These are phyloP conservation scores for Aquilaria yunnanensis DNA, from an alignment of 345 rosid species.

Conservation along the genomic window DNA sequence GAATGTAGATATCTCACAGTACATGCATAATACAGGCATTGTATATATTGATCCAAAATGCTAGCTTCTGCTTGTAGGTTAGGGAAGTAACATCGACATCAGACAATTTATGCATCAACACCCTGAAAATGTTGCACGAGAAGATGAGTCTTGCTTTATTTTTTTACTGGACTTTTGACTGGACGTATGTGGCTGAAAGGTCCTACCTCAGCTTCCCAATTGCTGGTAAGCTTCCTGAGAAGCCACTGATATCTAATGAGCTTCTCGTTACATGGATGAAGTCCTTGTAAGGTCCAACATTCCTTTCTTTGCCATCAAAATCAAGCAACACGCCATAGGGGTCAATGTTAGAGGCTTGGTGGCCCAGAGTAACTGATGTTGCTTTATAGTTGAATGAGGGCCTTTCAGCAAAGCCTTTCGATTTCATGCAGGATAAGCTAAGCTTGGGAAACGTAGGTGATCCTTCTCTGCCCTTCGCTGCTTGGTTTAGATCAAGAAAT, in stretches of 20 bases:
- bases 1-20: slow-evolving; percentile 37
- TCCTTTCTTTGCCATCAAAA: slow-evolving; percentile 41
- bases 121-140: slow-evolving; percentile 31
- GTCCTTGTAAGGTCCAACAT: slow-evolving; percentile 77
- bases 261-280: slow-evolving; percentile 61
- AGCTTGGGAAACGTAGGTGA: slow-evolving; percentile 47
- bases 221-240: slow-evolving; percentile 31
- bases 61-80: slow-evolving; percentile 88
- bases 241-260: slow-evolving; percentile 41
- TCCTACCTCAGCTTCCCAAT: slow-evolving; percentile 53
- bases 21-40: slow-evolving; percentile 95
- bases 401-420: slow-evolving; percentile 33
- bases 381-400: slow-evolving; percentile 28
- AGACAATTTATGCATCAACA: slow-evolving; percentile 50
- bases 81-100: slow-evolving; percentile 61
- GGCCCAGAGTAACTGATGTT: slow-evolving; percentile 19
- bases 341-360: slow-evolving; percentile 46
- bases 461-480: slow-evolving; percentile 31
- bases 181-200: not conserved
- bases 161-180: not conserved
- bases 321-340: slow-evolving; percentile 63
- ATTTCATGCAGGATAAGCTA: slow-evolving; percentile 36
- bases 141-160: not conserved
- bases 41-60: slow-evolving; percentile 90
- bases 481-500: slow-evolving; percentile 58